phyloP scores from a whole-genome alignment of 179 eudicot genomes.

The Carnegiea gigantea region DNA sequence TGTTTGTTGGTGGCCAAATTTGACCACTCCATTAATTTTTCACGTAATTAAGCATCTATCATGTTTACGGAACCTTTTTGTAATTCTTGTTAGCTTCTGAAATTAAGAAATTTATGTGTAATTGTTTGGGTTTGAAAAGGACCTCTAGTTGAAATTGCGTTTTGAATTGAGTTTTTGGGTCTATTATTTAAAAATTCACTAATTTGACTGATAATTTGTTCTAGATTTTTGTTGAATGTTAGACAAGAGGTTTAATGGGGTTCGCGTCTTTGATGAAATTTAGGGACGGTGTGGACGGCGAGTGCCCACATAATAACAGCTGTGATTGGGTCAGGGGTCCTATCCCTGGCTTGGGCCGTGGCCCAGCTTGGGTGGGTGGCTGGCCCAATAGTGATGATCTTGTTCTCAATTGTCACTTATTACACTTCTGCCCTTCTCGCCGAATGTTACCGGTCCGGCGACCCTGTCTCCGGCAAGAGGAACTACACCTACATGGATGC shows the following conservation, averaged over 20 bases:
- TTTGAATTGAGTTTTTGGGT: background rate
- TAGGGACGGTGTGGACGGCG: slow-evolving; percentile 60
- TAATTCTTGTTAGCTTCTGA: background rate
- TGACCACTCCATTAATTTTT: background rate
- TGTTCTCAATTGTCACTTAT: slow-evolving; percentile 52
- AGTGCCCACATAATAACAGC: slow-evolving; percentile 66
- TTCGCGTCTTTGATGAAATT: background rate
- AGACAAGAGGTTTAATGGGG: background rate
- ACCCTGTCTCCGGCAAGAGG: slow-evolving; percentile 51
- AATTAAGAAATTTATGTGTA: too few relatives aligned
- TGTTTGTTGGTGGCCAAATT: background rate
- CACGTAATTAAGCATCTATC: background rate
- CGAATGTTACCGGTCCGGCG: slow-evolving; percentile 59
- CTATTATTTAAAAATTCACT: background rate
- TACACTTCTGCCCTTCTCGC: slow-evolving; percentile 58
- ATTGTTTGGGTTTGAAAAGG: too few relatives aligned
- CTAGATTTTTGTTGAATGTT: background rate
- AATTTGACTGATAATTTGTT: background rate
- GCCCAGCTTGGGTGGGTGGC: slow-evolving; percentile 68
- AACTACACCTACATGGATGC: slow-evolving; percentile 66
- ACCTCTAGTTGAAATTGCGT: background rate
- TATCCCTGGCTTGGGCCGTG: slow-evolving; percentile 58
- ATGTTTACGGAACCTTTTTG: background rate
- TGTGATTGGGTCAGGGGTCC: slow-evolving; percentile 63
- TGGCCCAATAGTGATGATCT: slow-evolving; percentile 52